Base-by-base conservation (phyloP, 2,329 filamentous ascomycete species). In the Pseudopyricularia javanii region DNA sequence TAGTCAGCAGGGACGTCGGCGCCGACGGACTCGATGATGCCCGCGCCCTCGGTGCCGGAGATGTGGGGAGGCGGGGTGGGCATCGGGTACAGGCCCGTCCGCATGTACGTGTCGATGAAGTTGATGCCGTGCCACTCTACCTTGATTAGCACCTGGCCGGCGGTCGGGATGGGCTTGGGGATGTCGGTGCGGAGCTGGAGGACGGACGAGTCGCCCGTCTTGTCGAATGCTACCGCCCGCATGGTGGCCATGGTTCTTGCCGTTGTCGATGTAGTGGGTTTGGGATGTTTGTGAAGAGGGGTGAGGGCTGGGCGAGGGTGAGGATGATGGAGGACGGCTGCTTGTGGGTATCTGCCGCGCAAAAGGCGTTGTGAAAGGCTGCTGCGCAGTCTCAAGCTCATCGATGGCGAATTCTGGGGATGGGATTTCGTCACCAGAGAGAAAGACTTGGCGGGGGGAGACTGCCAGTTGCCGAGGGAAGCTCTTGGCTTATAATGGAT, bases 71-170 rank as follows among this genome's bases (percentile, higher is more conserved):
- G 37, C 7, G 37, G 37, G 33, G 57, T 55, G 17, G 43, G 9
- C 0, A 50, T 51, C 15, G 51, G 34, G 55, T 60, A 60, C 9
- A 58, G 45, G 11, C 55, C 48, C 12, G 43, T 53, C 22, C 52
- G 40, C 51, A 61, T 69, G 61, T 68, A 82, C 72, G 73, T 94
- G 69, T 95, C 90, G 63, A 95, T 93, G 70, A 80, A 95, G 70
- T 95, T 95, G 57, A 95, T 73, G 54, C 89, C 90, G 43, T 85
- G 75, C 64, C 79, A 86, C 56, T 83, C 79, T 66, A 94, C 93
- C 68, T 85, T 85, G 55, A 95, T 79, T 4, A 95, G 77, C 15
- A 95, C 70, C 59, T 94, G 74, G 53, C 80, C 81, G 14, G 82
- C 77, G 34, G 76, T 72, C 1, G 76, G 78, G 49, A 73, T 70